These are phyloP conservation scores for Rhodotorula sp. DNA, from an alignment of 1,284 basidiomycete genomes.

Conservation along the genomic window DNA sequence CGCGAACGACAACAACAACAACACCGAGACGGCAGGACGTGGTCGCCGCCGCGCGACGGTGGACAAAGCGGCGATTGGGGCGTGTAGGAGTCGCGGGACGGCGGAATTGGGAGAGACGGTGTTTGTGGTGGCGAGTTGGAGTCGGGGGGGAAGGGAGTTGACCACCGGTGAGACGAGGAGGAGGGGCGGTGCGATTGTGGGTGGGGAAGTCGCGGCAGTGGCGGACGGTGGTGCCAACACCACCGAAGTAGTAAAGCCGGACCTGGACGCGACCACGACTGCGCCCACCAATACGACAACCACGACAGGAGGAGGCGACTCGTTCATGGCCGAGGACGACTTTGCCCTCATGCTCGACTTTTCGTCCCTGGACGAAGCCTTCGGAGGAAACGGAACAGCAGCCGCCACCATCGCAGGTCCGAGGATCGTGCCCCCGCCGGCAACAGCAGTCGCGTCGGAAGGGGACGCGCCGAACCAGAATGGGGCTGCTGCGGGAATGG, in stretches of 20 bases:
- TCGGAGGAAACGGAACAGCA: conserved; percentile 3
- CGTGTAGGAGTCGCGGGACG: conserved; percentile 2
- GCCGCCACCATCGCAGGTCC: background rate
- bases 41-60: background rate
- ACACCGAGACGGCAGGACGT: background rate
- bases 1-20: background rate
- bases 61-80: conserved; percentile 12
- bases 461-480: background rate
- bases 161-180: too few relatives aligned
- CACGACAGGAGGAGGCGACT: background rate
- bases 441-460: background rate
- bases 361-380: conserved; percentile 29
- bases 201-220: background rate
- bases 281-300: background rate
- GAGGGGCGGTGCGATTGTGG: background rate
- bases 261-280: background rate
- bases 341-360: conserved; percentile 24
- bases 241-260: background rate
- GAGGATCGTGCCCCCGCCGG: background rate
- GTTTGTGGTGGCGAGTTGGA: conserved; percentile 23
- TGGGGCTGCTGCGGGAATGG: background rate
- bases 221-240: background rate
- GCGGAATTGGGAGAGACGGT: conserved; percentile 21
- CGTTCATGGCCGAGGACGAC: conserved; percentile 18
- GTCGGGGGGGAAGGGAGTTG: background rate